Percentiles rank a stretch among this genome's conserved stretches.
Evolutionary conservation across 495 filamentous ascomycete genomes (phyloP).

Genomic region (Podospora didyma): DNA sequence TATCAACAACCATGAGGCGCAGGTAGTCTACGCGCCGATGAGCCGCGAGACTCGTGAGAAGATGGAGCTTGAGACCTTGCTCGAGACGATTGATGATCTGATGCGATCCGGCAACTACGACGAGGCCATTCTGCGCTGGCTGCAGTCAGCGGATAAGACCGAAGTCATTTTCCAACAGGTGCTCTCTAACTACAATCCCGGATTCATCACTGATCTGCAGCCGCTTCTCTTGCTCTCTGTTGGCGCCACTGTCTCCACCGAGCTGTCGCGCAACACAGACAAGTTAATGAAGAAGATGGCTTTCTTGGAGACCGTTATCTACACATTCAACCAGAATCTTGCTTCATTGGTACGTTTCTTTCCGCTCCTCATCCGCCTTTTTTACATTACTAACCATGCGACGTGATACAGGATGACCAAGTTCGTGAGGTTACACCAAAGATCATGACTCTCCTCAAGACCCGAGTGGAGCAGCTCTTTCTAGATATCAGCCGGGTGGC

Average conservation of each 20-base stretch:
- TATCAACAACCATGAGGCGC: constrained; percentile 28
- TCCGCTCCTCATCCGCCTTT: not conserved
- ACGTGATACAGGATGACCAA: constrained; percentile 60
- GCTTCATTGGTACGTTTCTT: constrained; percentile 42
- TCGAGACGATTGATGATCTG: constrained; percentile 58
- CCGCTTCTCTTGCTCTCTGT: constrained; percentile 80
- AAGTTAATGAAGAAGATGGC: constrained; percentile 54
- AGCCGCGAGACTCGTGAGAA: constrained; percentile 39
- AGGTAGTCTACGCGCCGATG: constrained; percentile 31
- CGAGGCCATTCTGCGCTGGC: constrained; percentile 68
- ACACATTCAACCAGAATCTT: constrained; percentile 38
- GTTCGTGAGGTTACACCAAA: constrained; percentile 66
- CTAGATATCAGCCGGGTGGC: constrained; percentile 59
- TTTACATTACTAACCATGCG: constrained; percentile 12
- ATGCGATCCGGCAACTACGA: constrained; percentile 66
- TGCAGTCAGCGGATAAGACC: constrained; percentile 70
- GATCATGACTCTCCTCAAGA: constrained; percentile 69
- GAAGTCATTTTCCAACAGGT: constrained; percentile 78
- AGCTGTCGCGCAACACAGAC: constrained; percentile 55
- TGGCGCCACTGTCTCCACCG: constrained; percentile 71
- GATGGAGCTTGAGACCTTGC: constrained; percentile 60
- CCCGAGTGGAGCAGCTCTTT: constrained; percentile 68
- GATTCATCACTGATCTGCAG: constrained; percentile 65
- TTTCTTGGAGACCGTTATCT: constrained; percentile 75
- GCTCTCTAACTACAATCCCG: constrained; percentile 68